Evolutionary conservation across 2,329 filamentous ascomycete species (phyloP), one percentile per base, ranked within the genome.

Genomic region (Fonsecaea multimorphosa): DNA sequence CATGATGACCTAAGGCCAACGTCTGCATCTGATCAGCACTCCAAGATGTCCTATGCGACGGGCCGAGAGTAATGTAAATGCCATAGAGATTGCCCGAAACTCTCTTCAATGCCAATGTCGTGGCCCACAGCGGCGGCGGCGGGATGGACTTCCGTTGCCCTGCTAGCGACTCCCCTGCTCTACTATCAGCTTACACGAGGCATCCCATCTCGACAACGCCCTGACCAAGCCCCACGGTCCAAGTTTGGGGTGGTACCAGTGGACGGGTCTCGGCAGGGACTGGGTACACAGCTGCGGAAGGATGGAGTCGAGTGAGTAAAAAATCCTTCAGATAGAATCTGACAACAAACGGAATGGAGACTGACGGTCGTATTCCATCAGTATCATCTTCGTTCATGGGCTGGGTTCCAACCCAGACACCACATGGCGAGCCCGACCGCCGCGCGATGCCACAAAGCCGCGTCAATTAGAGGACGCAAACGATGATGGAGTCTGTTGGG

Each of bases 371-470:
- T 14, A 24, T n/a, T 27, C 16, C 5, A 5, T 27, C 46, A 51
- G 46, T 51, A 27, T 51, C 46, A 51, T 51, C 46, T 51, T 51
- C 46, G 46, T 51, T 12, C 49, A 52, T n/a, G 49, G 49, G 11
- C 19, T 52, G 49, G 49, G 49, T 2, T 52, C 49, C 4, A 52
- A 52, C 29, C 49, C 49, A 31, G 49, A 52, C 49, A 52, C 3
- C 29, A 52, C 49, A 12, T 27, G 49, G 49, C 22, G 2, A 19
- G 46, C 46, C 4, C 46, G 46, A 51, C 16, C 11, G 2, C 16
- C 46, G 8, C 16, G 46, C 46, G 6, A 27, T 19, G 46, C 46
- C 46, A 9, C 11, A 19, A 16, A 7, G 46, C 34, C 7, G 36
- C 36, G 6, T 40, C 36, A n/a, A 2, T n/a, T 2, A 40, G 36